A percentile compares a stretch with the other conserved stretches of the same genome.
Evolutionary conservation across 2,329 filamentous ascomycete species (phyloP).

Genomic region (Colletotrichum filicis): DNA sequence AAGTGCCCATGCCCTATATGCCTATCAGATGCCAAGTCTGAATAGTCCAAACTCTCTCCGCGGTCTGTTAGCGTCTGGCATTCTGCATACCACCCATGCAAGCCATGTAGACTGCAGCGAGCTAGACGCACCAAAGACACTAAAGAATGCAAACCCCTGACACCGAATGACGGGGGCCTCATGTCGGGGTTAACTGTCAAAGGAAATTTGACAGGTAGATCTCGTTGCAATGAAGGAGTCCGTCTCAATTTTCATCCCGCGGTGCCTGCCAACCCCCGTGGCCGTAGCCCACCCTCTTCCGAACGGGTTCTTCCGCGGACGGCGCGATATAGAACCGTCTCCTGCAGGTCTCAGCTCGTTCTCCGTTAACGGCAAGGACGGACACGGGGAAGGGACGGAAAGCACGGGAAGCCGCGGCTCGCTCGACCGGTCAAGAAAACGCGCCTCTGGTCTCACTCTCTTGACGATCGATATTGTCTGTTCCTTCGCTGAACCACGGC

Average conservation of each 20-base stretch:
- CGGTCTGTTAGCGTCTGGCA: not conserved
- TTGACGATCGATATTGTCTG: not conserved
- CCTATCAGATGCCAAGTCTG: not conserved
- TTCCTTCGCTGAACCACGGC: not conserved
- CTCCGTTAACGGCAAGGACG: not conserved
- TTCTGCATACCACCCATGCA: too few relatives aligned
- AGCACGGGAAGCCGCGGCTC: not conserved
- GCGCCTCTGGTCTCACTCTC: not conserved
- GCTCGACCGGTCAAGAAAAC: not conserved
- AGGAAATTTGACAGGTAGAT: constrained; percentile 21
- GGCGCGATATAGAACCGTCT: not conserved
- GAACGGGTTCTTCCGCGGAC: not conserved
- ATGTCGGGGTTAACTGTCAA: not conserved
- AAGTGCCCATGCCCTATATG: not conserved
- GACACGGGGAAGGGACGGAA: not conserved
- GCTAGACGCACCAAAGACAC: not conserved
- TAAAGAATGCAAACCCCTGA: not conserved
- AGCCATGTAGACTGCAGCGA: too few relatives aligned
- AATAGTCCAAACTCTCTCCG: not conserved
- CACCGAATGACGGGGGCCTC: not conserved
- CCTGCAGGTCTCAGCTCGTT: not conserved
- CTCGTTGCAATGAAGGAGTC: not conserved
- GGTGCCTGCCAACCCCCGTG: not conserved
- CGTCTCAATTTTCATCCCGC: not conserved
- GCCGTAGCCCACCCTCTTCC: too few relatives aligned